These are phyloP conservation scores for Yarrowia deformans DNA, from an alignment of 805 yeast genomes.

Conservation along the genomic window DNA sequence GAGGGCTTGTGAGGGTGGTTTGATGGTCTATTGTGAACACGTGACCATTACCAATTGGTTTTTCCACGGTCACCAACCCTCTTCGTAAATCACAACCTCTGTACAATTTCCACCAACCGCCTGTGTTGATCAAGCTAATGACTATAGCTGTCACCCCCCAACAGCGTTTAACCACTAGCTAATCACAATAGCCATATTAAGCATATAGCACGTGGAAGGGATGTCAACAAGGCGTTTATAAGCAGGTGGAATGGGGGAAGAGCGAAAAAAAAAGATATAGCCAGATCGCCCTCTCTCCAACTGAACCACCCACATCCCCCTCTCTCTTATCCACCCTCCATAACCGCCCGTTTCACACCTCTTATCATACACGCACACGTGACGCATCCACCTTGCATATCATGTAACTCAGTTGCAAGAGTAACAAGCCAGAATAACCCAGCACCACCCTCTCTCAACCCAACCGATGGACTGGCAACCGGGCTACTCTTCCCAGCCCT, in stretches of 20 bases:
- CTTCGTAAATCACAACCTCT: too few species aligned
- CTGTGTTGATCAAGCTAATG: neutral
- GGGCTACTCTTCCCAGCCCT: neutral
- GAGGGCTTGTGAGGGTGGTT: too few species aligned
- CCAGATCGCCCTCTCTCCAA: too few species aligned
- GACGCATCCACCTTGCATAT: conserved; percentile 43
- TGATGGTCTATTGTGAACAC: too few species aligned
- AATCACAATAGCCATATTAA: conserved; percentile 5
- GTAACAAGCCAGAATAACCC: neutral
- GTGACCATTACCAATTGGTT: too few species aligned
- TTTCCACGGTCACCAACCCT: too few species aligned
- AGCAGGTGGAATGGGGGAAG: neutral
- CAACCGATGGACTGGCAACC: conserved; percentile 24
- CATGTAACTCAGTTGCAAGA: conserved; percentile 15
- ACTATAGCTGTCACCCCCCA: neutral
- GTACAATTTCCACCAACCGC: neutral
- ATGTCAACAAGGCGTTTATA: neutral
- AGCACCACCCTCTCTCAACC: neutral
- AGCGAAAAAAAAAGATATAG: neutral
- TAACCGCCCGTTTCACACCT: neutral
- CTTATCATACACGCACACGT: conserved; percentile 19
- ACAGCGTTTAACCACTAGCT: conserved; percentile 16
- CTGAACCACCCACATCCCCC: too few species aligned
- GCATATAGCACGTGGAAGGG: conserved; percentile 22
- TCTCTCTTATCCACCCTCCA: neutral